Base-by-base conservation (phyloP, 169 alveolate genomes). In the Blepharisma undulans region DNA sequence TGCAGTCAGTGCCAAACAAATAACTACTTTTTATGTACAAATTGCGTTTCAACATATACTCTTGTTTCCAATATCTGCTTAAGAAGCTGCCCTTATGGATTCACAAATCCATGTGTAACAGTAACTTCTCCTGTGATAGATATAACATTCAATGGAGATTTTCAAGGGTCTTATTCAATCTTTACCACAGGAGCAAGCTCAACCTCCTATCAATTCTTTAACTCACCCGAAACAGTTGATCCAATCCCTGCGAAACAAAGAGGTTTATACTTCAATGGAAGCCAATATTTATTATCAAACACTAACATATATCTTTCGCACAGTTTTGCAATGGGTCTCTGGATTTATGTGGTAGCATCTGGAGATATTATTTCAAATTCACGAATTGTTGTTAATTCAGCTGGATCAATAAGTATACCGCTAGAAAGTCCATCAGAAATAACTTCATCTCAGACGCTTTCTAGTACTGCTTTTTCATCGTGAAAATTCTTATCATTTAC, bases 201-300 rank as follows among this genome's bases (percentile, higher is more conserved):
- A 21, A 21, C 84, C 18, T 21, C 88, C 25, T 80, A 80, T 22
- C 16, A 18, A 16, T 72, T 72, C 32, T 80, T 80, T 80, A 80
- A 80, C 25, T 27, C 22, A 14, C 74, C 74, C 10, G 88, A 80
- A 80, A 80, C 22, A 16, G 88, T 27, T 80, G 88, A 80, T 22
- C 88, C 88, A 22, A 25, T 80, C 12, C 74, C 88, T 16, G 14
- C 32, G 88, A 80, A 80, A 80, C 14, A 80, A 18, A 19, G 88
- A 80, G 88, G 88, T 14, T 16, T 14, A 10, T 80, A 12, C 25
- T 76, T 76, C 25, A 76, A n/a, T n/a, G n/a, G n/a, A n/a, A n/a
- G n/a, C n/a, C n/a, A n/a, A n/a, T n/a, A n/a, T n/a, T n/a, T n/a
- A n/a, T n/a, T 66, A 66, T 66, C 14, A 16, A 19, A 66, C 14